Evolutionary conservation across 192 early-diverging fungal genomes (phyloP).

Genomic region (Backusella luteola): DNA sequence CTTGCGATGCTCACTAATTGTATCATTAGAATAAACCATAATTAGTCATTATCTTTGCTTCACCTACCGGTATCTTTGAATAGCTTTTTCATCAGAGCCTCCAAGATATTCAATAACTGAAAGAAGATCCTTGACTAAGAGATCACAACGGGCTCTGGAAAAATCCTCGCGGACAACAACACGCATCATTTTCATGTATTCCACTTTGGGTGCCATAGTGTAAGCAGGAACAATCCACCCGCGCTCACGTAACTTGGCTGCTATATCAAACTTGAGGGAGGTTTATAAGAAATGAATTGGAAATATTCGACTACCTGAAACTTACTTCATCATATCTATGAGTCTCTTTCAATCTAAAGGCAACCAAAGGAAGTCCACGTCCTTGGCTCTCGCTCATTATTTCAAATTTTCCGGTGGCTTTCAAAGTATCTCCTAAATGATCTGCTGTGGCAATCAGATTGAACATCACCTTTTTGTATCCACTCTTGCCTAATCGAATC

Average conservation of each 20-base stretch:
- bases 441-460: constrained; percentile 56
- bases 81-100: not conserved
- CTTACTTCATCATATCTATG: constrained; percentile 38
- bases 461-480: constrained; percentile 69
- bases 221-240: constrained; percentile 82
- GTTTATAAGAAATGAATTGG: constrained; percentile 17
- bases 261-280: constrained; percentile 52
- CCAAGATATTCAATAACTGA: not conserved
- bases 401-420: constrained; percentile 59
- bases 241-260: constrained; percentile 57
- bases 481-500: constrained; percentile 64
- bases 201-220: constrained; percentile 54
- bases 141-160: constrained; percentile 28
- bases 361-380: constrained; percentile 61
- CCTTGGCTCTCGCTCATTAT: constrained; percentile 48
- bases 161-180: constrained; percentile 65
- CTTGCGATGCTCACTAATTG: not conserved
- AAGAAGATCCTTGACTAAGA: constrained; percentile 26
- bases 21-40: not conserved
- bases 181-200: constrained; percentile 55
- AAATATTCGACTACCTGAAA: not conserved
- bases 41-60: not conserved
- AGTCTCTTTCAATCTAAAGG: constrained; percentile 51
- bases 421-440: constrained; percentile 50
- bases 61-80: not conserved